These are phyloP conservation scores for Trichoderma citrinoviride DNA, from an alignment of 2,329 filamentous ascomycete species.

Conservation along the genomic window DNA sequence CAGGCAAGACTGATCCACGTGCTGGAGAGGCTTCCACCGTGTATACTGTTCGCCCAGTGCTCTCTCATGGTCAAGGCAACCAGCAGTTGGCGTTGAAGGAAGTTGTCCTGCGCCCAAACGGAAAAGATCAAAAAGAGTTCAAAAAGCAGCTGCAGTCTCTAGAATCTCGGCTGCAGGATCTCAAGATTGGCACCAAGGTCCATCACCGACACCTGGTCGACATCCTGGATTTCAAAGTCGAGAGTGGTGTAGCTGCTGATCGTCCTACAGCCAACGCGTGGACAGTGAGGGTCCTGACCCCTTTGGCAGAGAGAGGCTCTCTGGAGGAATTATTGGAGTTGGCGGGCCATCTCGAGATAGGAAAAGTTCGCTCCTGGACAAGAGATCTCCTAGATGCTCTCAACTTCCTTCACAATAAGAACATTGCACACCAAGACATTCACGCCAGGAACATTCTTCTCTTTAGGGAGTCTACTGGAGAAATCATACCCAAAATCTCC, in stretches of 20 bases:
- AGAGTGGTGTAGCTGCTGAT: constrained; percentile 48
- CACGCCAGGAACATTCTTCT: constrained; percentile 78
- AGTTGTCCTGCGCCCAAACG: constrained; percentile 56
- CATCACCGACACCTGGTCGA: constrained; percentile 75
- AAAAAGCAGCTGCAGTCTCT: constrained; percentile 75
- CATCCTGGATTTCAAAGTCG: constrained; percentile 79
- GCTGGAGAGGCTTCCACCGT: constrained; percentile 65
- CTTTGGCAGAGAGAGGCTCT: constrained; percentile 78
- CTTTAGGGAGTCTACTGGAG: constrained; percentile 65
- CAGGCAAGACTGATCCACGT: constrained; percentile 64
- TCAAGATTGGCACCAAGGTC: constrained; percentile 71
- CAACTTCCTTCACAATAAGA: constrained; percentile 80
- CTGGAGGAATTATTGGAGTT: constrained; percentile 79
- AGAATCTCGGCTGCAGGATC: constrained; percentile 70
- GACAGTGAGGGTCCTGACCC: constrained; percentile 72
- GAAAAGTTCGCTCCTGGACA: constrained; percentile 84
- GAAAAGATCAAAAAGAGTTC: constrained; percentile 60
- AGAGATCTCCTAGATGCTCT: constrained; percentile 86
- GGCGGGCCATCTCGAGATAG: constrained; percentile 68
- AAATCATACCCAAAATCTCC: constrained; percentile 69
- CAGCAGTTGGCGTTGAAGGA: constrained; percentile 74
- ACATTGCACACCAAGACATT: constrained; percentile 79
- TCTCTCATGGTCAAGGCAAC: constrained; percentile 52
- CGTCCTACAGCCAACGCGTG: constrained; percentile 47
- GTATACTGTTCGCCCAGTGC: constrained; percentile 69